Conservation (phyloP, 202 grass and related monocot genomes). For the Brachypodium distachyon region DNA sequence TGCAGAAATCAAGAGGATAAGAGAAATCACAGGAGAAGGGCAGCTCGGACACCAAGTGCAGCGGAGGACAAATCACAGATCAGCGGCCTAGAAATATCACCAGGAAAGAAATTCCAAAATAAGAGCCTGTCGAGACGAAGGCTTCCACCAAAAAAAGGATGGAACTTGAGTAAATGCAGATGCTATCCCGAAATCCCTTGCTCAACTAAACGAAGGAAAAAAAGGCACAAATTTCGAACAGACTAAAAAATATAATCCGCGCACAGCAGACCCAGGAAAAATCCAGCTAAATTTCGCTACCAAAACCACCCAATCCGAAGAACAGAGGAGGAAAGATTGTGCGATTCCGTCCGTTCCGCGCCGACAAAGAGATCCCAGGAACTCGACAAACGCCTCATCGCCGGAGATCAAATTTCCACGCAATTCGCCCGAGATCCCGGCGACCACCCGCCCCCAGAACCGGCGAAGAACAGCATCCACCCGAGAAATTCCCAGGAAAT, state of each 20-base stretch:
- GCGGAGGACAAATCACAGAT: conserved; percentile 2
- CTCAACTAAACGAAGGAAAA: not conserved
- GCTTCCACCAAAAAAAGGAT: conserved; percentile 1
- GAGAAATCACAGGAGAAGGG: not conserved
- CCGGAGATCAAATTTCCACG: conserved; percentile 5
- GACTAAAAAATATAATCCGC: not conserved
- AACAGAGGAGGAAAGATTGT: not conserved
- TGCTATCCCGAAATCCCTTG: not conserved
- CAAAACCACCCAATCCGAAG: not conserved
- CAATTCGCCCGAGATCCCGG: conserved; percentile 21
- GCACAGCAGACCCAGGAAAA: not conserved
- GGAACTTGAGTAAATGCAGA: conserved; percentile 1
- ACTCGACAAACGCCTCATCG: not conserved
- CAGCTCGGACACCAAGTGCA: not conserved
- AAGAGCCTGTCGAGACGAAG: not conserved
- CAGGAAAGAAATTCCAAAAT: not conserved
- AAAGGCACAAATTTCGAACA: not conserved
- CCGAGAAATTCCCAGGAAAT: not conserved
- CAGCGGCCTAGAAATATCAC: not conserved
- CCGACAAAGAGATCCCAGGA: conserved; percentile 5
- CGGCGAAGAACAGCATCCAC: not conserved
- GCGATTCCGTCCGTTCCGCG: not conserved
- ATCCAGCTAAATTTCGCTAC: not conserved
- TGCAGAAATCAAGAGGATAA: conserved; percentile 16
- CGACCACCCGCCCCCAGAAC: not conserved